Base-by-base conservation (phyloP, 495 filamentous ascomycete genomes). In the Aspergillus ostianus region DNA sequence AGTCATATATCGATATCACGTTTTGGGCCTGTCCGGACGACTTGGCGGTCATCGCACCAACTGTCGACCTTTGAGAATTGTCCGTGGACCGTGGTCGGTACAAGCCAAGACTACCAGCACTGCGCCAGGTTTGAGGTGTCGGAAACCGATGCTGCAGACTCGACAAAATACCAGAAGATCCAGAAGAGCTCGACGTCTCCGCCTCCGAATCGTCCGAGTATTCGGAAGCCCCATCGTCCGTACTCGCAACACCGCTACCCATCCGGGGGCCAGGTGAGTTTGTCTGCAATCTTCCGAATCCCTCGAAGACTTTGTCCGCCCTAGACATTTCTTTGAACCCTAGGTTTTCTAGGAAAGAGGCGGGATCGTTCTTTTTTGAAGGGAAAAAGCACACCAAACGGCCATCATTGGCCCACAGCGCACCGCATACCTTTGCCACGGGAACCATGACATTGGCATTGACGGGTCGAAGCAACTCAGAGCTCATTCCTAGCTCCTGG, bases 371-470 rank as follows among this genome's bases (percentile, higher is more conserved):
- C 66, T 88, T 86, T 69, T 90, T 92, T 8, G 88, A 87, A 3
- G 89, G 90, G 65, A 96, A 95, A 64, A 93, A 95, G 75, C 92
- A 95, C 20, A 93, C 84, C 8, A 97, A 79, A 49, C 84, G 84
- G 21, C 93, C 93, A 64, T 90, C 84, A 51, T 85, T 82, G 17
- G 90, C 85, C 78, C 92, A 97, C 15, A 85, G 76, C 13, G 88
- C 89, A 49, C 91, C 90, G 68, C 90, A 95, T 20, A 73, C 81
- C 63, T 85, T 85, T 5, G 89, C 90, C 53, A 89, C 74, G 15
- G 92, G 92, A 8, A 92, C 87, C 66, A 90, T 88, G 26, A 87
- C 87, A 59, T 90, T 88, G 19, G 87, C 84, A 68, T 87, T 89
- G 9, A 84, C 78, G 9, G 85, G 73, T 19, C 76, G 77, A 47